Evolutionary conservation across 306 rosid species (phyloP), one percentile per base, ranked within the genome.

Genomic region (Oxytropis ochrocephala): DNA sequence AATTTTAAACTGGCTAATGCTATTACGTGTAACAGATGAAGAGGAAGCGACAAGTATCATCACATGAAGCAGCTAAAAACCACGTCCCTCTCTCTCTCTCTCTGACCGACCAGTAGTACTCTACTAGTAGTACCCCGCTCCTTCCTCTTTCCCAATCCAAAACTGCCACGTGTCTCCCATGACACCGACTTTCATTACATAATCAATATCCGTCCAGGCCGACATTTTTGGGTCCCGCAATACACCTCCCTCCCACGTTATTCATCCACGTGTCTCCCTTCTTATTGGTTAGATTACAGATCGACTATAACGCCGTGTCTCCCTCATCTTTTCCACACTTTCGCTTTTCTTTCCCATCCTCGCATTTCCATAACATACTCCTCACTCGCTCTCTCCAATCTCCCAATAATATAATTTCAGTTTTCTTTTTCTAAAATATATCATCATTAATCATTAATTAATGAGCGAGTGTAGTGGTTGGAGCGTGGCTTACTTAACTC

Each of bases 241-340:
- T 3, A 18, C 60, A 48, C 60, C 68, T 39, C 11, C 70, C 30
- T 7, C 69, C 53, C 62, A 73, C 70, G 70, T 73, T 61, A 62
- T 50, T 73, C 21, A 32, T 57, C 70, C 78, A 53, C 72, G 48
- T 64, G 78, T 74, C 48, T 0, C 18, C 0, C 4, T 4, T 0
- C 7, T 7, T 6, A 38, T 41, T 63, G 11, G 71, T 5, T 7
- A 1, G 18, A 11, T 3, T 10, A 47, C 29, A 13, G 30, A 30
- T 65, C 58, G 21, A 36, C 19, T 6, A 0, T 14, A 24, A 17
- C 71, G 35, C 63, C 69, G 39, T 72, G 55, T 73, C 71, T 52
- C 64, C 36, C 70, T 73, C 62, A 3, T 60, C 78, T 51, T 38
- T 24, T 49, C 5, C 33, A 8, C 8, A 2, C 10, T 10, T 39